phyloP scores from a whole-genome alignment of 305 asterid genomes.

The Fraxinus angustifolia region DNA sequence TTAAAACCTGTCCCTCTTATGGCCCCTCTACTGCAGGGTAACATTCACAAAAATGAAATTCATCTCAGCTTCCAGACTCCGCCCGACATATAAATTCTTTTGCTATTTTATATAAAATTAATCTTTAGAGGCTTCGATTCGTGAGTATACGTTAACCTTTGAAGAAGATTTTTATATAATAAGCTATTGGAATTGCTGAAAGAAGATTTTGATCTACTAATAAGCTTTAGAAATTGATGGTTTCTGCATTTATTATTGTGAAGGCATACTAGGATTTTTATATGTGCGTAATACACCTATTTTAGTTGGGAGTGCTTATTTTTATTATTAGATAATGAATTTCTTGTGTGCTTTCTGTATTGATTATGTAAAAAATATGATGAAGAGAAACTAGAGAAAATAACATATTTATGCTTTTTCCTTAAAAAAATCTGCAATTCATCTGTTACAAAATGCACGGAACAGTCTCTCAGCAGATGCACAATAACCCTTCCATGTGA shows the following conservation, averaged over 20 bases:
- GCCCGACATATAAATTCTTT: neutral
- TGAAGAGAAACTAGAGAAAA: neutral
- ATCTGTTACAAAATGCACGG: neutral
- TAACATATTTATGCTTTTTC: neutral
- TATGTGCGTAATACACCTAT: neutral
- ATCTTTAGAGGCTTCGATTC: neutral
- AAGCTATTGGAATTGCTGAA: neutral
- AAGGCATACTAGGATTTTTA: neutral
- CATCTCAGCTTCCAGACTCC: neutral
- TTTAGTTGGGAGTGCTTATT: neutral
- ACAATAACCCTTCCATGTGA: neutral
- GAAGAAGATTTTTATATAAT: neutral
- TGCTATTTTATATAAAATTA: neutral
- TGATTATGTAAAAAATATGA: neutral
- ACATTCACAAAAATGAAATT: neutral
- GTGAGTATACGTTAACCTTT: neutral
- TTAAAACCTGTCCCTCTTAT: neutral
- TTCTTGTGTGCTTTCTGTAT: neutral
- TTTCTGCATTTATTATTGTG: neutral
- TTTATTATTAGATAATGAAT: neutral
- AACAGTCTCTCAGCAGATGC: neutral
- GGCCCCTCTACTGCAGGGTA: neutral
- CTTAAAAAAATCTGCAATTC: neutral
- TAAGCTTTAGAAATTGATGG: neutral
- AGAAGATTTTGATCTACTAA: neutral